These are phyloP conservation scores for Smithsoniella earleae DNA, from an alignment of 163 green algal genomes.

Conservation along the genomic window DNA sequence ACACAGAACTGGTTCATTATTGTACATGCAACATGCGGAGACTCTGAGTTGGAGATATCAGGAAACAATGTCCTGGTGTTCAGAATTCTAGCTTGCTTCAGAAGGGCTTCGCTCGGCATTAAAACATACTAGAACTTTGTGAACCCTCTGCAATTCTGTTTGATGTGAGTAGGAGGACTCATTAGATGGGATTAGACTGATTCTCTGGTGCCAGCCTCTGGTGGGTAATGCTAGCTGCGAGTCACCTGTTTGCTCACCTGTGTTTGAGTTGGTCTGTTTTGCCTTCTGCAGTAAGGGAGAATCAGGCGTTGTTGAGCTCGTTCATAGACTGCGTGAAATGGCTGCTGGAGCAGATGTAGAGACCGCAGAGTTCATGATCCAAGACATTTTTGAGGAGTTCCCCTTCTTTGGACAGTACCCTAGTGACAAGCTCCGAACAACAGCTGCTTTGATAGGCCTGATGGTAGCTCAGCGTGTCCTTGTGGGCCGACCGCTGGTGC, in stretches of 20 bases:
- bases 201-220: background rate
- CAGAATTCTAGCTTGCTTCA: too few species aligned
- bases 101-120: too few species aligned
- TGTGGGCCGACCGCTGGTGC: background rate
- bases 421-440: constrained; percentile 8
- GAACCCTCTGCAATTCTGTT: background rate
- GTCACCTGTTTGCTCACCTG: too few species aligned
- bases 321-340: constrained; percentile 19
- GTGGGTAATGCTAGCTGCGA: too few species aligned
- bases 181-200: background rate
- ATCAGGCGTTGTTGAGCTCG: background rate
- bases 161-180: background rate
- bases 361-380: constrained; percentile 24
- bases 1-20: too few species aligned
- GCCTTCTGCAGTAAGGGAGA: constrained; percentile 6
- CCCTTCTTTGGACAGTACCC: constrained; percentile 30
- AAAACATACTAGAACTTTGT: background rate
- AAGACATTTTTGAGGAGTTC: constrained; percentile 29
- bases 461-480: constrained; percentile 25
- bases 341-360: background rate
- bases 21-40: too few species aligned
- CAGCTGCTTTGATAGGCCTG: constrained; percentile 15
- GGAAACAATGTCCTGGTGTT: too few species aligned
- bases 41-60: too few species aligned
- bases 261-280: too few species aligned